These are phyloP conservation scores for Gentiana straminea DNA, from an alignment of 257 asterid species.

Conservation along the genomic window DNA sequence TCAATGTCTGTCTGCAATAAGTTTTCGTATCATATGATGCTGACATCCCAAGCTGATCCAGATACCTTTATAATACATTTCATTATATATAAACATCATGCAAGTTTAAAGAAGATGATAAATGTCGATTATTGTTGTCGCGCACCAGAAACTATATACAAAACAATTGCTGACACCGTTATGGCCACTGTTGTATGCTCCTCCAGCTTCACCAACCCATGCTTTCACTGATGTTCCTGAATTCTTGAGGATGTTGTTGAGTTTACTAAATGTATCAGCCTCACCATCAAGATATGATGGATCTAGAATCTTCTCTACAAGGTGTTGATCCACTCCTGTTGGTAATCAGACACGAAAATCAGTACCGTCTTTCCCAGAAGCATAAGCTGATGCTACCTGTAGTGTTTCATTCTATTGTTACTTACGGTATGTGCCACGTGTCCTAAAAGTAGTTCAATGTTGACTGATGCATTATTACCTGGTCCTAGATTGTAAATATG, in stretches of 20 bases:
- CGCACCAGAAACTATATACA: conserved; percentile 65
- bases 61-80: conserved; percentile 35
- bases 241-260: conserved; percentile 23
- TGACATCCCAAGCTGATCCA: conserved; percentile 74
- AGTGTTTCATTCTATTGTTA: too few relatives aligned
- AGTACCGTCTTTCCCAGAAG: too few relatives aligned
- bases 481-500: conserved; percentile 75
- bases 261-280: conserved; percentile 27
- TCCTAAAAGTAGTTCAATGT: too few relatives aligned
- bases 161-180: conserved; percentile 56
- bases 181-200: conserved; percentile 68
- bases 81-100: too few relatives aligned
- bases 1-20: conserved; percentile 67
- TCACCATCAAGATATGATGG: conserved; percentile 52
- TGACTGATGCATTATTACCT: conserved; percentile 26
- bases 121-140: neutral
- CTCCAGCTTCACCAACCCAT: conserved; percentile 89
- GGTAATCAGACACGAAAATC: neutral
- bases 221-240: conserved; percentile 38
- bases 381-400: too few relatives aligned
- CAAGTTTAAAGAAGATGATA: too few relatives aligned
- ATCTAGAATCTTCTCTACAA: conserved; percentile 49
- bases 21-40: conserved; percentile 54
- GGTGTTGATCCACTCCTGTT: conserved; percentile 50
- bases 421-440: too few relatives aligned